A percentile compares a stretch with the other conserved stretches of the same genome.
Conservation (phyloP, 2,329 filamentous ascomycete genomes). For the Phyllosticta citriasiana region DNA sequence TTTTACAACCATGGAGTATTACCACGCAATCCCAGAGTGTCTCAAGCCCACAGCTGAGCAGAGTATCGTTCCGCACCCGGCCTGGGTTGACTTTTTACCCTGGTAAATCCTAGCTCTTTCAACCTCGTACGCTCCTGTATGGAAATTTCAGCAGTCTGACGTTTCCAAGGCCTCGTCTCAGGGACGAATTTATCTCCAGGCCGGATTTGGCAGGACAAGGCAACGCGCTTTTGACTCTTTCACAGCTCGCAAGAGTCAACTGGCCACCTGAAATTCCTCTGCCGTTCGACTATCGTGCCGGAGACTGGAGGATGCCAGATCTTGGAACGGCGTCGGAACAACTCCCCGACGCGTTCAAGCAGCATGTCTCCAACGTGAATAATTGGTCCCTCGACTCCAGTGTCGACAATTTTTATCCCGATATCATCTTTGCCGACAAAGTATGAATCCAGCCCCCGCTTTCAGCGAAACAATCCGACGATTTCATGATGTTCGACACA, state of each 20-base stretch:
- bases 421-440: not conserved
- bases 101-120: not conserved
- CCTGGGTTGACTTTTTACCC: not conserved
- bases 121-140: not conserved
- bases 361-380: not conserved
- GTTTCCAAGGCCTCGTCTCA: not conserved
- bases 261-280: not conserved
- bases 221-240: not conserved
- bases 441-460: not conserved
- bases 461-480: not conserved
- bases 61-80: not conserved
- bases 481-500: not conserved
- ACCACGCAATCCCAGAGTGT: not conserved
- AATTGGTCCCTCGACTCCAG: not conserved
- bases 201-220: not conserved
- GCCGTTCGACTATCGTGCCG: not conserved
- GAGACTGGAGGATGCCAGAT: not conserved
- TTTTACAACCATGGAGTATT: not conserved
- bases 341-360: not conserved
- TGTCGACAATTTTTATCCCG: not conserved
- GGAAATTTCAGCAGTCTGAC: not conserved
- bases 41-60: not conserved
- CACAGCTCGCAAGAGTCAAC: not conserved
- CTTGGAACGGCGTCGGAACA: not conserved
- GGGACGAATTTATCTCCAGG: not conserved